Percentiles rank a stretch among this genome's conserved stretches.
These are phyloP conservation scores for Quercus ilex DNA, from an alignment of 306 rosid species.

Conservation along the genomic window DNA sequence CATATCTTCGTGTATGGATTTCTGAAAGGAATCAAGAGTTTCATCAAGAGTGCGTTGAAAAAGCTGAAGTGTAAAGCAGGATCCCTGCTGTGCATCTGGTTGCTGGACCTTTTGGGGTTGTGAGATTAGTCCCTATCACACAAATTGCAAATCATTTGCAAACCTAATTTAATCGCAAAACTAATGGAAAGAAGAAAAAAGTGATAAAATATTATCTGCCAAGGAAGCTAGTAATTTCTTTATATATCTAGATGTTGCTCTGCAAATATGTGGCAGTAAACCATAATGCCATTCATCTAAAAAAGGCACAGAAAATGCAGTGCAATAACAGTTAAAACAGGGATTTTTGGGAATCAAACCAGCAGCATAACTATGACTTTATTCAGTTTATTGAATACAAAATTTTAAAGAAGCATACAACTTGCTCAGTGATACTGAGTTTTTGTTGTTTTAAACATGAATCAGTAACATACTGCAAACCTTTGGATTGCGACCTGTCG, in stretches of 20 bases:
- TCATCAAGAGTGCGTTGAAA: conserved; percentile 90
- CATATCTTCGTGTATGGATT: conserved; percentile 84
- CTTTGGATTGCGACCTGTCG: conserved; percentile 94
- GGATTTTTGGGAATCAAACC: not conserved
- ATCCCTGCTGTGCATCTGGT: conserved; percentile 70
- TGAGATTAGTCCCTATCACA: conserved; percentile 57
- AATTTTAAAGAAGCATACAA: not conserved
- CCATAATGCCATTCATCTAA: not conserved
- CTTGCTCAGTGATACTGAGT: not conserved
- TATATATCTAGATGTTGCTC: not conserved
- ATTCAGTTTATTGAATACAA: not conserved
- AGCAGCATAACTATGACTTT: not conserved
- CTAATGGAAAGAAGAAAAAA: not conserved
- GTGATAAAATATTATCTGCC: not conserved
- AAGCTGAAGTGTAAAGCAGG: conserved; percentile 86
- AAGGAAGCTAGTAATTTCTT: not conserved
- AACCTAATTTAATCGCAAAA: conserved; percentile 9
- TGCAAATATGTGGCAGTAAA: not conserved
- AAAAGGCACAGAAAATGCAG: not conserved
- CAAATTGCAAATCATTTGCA: conserved; percentile 16
- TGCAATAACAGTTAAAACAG: not conserved
- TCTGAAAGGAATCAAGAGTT: conserved; percentile 80
- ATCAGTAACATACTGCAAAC: conserved; percentile 33
- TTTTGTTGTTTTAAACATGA: not conserved
- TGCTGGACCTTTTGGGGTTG: conserved; percentile 57